Conservation (phyloP, 163 green algal genomes). For the Prototheca wickerhamii region DNA sequence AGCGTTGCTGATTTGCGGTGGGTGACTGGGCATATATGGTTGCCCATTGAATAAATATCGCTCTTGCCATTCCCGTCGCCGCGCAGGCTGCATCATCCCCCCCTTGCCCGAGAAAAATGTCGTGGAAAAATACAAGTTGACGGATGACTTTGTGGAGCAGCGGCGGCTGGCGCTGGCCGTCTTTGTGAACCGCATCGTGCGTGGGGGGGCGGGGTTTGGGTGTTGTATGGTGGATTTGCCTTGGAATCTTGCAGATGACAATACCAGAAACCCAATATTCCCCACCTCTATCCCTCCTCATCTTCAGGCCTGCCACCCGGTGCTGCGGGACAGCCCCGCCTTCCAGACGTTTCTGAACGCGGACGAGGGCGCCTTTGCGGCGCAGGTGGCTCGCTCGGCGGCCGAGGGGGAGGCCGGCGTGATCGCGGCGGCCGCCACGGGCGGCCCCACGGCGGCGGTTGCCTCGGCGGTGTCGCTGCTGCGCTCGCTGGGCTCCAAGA, state of each 20-base stretch:
- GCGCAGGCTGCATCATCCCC: slow-evolving; percentile 76
- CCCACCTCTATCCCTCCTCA: neutral
- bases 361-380: slow-evolving; percentile 64
- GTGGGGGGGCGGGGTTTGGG: neutral
- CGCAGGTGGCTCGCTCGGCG: slow-evolving; percentile 44
- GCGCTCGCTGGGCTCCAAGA: slow-evolving; percentile 37
- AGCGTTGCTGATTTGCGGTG: too few relatives aligned
- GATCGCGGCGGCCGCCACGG: neutral
- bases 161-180: slow-evolving; percentile 63
- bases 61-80: neutral
- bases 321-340: slow-evolving; percentile 54
- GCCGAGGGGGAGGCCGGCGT: slow-evolving; percentile 7
- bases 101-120: slow-evolving; percentile 85
- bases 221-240: neutral
- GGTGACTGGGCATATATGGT: too few relatives aligned
- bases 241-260: too few relatives aligned
- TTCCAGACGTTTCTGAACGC: slow-evolving; percentile 85
- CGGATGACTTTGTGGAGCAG: slow-evolving; percentile 80
- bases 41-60: neutral
- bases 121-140: slow-evolving; percentile 88
- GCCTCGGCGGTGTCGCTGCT: slow-evolving; percentile 41
- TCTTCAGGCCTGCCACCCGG: slow-evolving; percentile 57
- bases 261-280: too few relatives aligned
- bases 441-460: neutral
- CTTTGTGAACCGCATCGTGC: slow-evolving; percentile 63